phyloP scores from a whole-genome alignment of 2,329 filamentous ascomycete species.

The Aspergillus novoparasiticus region DNA sequence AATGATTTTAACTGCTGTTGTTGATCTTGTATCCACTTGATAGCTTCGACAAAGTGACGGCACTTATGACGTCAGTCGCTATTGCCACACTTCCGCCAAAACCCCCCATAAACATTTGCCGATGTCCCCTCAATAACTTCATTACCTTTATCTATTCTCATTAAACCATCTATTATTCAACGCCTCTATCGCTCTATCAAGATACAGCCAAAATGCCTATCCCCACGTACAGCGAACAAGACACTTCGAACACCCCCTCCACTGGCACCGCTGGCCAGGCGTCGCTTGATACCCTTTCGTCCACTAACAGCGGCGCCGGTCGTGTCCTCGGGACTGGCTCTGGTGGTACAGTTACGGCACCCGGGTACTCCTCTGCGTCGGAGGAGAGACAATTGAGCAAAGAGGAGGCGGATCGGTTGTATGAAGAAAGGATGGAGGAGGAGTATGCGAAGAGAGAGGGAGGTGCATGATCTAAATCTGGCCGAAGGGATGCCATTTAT shows the following conservation, averaged over 20 bases:
- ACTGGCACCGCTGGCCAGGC: slow-evolving; percentile 22
- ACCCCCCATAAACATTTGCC: not conserved
- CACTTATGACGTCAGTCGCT: not conserved
- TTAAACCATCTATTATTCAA: not conserved
- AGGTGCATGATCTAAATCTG: slow-evolving; percentile 34
- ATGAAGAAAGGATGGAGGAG: slow-evolving; percentile 51
- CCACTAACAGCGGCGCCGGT: slow-evolving; percentile 15
- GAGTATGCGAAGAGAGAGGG: slow-evolving; percentile 51
- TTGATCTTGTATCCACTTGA: no score
- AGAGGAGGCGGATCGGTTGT: slow-evolving; percentile 47
- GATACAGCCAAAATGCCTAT: slow-evolving; percentile 16
- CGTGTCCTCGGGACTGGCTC: slow-evolving; percentile 18
- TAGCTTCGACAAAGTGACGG: no score
- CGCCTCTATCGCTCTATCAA: not conserved
- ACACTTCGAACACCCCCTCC: not conserved
- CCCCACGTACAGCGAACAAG: slow-evolving; percentile 8
- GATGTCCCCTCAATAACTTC: not conserved
- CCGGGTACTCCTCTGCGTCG: slow-evolving; percentile 14
- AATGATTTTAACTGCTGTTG: no score
- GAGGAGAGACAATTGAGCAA: slow-evolving; percentile 36
- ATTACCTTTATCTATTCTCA: not conserved
- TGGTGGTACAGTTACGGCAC: slow-evolving; percentile 22
- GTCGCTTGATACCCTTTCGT: slow-evolving; percentile 17
- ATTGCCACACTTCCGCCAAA: not conserved
- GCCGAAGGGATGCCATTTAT: not conserved